These are phyloP conservation scores for Hirsutella rhossiliensis DNA, from an alignment of 2,329 filamentous ascomycete species.

Conservation along the genomic window DNA sequence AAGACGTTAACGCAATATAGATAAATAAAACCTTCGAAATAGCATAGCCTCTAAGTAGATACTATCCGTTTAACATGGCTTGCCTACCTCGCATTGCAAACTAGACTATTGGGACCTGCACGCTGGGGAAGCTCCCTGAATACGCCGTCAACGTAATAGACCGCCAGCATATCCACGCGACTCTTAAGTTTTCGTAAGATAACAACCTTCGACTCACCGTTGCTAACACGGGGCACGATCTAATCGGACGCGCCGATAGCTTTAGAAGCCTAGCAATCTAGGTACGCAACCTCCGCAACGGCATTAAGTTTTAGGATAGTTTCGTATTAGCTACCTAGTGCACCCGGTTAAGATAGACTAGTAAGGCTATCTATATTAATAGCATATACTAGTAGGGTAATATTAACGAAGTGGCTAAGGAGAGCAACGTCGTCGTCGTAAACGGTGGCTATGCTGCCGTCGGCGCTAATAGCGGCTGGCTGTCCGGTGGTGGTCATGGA, in stretches of 20 bases:
- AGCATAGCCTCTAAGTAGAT: constrained; percentile 11
- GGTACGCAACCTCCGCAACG: constrained; percentile 19
- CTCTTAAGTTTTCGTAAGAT: constrained; percentile 26
- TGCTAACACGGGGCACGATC: constrained; percentile 31
- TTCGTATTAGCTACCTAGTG: constrained; percentile 13
- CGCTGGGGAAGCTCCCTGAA: constrained; percentile 9
- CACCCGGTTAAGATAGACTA: constrained; percentile 15
- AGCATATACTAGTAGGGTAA: constrained; percentile 21
- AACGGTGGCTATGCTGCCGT: constrained; percentile 15
- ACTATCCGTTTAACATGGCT: constrained; percentile 15
- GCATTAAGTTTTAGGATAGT: constrained; percentile 12
- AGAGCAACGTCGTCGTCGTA: constrained; percentile 20
- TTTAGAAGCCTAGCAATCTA: constrained; percentile 20
- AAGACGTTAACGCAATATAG: constrained; percentile 11
- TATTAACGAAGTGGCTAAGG: constrained; percentile 17
- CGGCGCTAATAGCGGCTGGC: constrained; percentile 23
- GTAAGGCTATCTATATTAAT: constrained; percentile 19
- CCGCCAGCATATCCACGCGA: constrained; percentile 13
- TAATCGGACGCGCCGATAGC: constrained; percentile 20
- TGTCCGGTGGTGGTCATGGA: constrained; percentile 27
- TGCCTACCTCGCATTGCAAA: constrained; percentile 13
- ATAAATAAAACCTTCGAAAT: constrained; percentile 13
- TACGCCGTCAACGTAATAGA: constrained; percentile 14
- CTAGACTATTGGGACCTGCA: constrained; percentile 6
- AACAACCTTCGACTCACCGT: constrained; percentile 26